Conservation (phyloP, 768 basidiomycete species). For the Gelatoporia subvermispora region DNA sequence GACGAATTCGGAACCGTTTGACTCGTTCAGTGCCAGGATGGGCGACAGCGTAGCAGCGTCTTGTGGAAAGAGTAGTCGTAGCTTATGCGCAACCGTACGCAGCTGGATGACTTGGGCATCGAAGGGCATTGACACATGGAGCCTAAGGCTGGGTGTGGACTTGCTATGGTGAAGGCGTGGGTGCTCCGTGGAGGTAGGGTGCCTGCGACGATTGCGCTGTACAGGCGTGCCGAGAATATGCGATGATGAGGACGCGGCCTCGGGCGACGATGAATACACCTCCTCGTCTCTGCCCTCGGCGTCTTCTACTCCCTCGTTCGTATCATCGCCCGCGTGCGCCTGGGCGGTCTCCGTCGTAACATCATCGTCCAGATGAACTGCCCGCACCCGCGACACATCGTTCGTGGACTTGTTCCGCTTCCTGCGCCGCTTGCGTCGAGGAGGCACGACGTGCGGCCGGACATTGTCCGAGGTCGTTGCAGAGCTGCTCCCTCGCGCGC, state of each 20-base stretch:
- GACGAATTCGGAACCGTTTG: constrained; percentile 22
- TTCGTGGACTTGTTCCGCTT: constrained; percentile 24
- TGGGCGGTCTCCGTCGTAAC: constrained; percentile 7
- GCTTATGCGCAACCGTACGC: constrained; percentile 49
- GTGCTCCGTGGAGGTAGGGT: constrained; percentile 8
- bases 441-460: constrained; percentile 37
- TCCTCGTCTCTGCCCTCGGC: constrained; percentile 14
- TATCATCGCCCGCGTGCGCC: constrained; percentile 10
- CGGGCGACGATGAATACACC: constrained; percentile 23
- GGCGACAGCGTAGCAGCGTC: constrained; percentile 31
- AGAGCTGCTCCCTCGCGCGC: constrained; percentile 17
- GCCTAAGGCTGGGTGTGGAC: constrained; percentile 43
- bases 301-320: constrained; percentile 12
- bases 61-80: constrained; percentile 53
- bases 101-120: constrained; percentile 47
- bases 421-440: constrained; percentile 31
- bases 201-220: background rate
- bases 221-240: constrained; percentile 19
- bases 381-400: constrained; percentile 9
- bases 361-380: constrained; percentile 6
- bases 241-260: constrained; percentile 20
- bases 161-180: constrained; percentile 37
- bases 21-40: constrained; percentile 24
- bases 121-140: constrained; percentile 33
- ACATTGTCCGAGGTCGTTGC: constrained; percentile 30